These are phyloP conservation scores for Fagus sylvatica DNA, from an alignment of 306 rosid species.

Conservation along the genomic window DNA sequence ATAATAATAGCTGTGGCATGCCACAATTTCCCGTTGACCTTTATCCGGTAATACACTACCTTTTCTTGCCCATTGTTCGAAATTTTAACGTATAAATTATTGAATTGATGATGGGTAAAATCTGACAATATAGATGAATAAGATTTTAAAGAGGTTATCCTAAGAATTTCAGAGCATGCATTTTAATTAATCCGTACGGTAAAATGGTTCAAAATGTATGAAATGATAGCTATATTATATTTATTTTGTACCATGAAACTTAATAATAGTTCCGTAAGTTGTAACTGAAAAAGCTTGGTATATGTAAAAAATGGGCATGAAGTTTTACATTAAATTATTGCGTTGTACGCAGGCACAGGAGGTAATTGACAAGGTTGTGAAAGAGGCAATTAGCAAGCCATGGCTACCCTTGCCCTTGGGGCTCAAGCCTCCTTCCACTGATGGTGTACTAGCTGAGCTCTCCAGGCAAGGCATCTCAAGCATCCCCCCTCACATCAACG, in stretches of 20 bases:
- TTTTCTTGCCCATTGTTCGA: constrained; percentile 19
- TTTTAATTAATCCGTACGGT: too few species aligned
- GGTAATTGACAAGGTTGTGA: constrained; percentile 76
- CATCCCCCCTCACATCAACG: constrained; percentile 48
- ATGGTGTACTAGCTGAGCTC: constrained; percentile 75
- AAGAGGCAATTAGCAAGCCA: constrained; percentile 91
- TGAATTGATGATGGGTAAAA: too few species aligned
- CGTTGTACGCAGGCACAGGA: constrained; percentile 77
- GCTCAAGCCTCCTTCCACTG: constrained; percentile 88
- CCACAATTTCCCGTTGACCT: constrained; percentile 50
- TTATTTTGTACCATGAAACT: too few species aligned
- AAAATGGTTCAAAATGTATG: not conserved
- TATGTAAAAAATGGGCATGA: not conserved
- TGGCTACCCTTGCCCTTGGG: constrained; percentile 95
- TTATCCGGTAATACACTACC: constrained; percentile 64
- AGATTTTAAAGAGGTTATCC: too few species aligned
- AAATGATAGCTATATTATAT: not conserved
- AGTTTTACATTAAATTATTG: not conserved
- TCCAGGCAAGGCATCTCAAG: constrained; percentile 72
- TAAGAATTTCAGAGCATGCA: too few species aligned
- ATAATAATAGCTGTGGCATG: constrained; percentile 45
- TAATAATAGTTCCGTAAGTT: too few species aligned
- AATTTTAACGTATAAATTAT: not conserved
- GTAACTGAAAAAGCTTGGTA: too few species aligned
- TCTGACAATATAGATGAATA: too few species aligned